Evolutionary conservation across 2,329 filamentous ascomycete species (phyloP).

Genomic region (Sclerotiophoma versabilis): DNA sequence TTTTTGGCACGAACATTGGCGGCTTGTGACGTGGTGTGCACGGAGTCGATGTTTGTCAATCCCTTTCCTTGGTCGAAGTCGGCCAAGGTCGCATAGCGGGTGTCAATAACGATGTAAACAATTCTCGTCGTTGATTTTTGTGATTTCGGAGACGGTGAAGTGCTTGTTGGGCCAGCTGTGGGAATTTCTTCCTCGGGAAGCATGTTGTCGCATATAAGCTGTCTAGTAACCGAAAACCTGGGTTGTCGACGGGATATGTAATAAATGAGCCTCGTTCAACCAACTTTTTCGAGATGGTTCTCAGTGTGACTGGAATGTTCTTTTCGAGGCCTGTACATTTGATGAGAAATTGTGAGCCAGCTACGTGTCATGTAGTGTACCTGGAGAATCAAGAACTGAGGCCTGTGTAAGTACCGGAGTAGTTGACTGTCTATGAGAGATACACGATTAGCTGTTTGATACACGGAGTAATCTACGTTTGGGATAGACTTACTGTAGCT

Average conservation of each 20-base stretch:
- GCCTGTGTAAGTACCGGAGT: background rate
- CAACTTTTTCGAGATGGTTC: background rate
- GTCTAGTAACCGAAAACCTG: background rate
- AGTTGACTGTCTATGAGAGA: background rate
- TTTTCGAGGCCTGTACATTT: conserved; percentile 1
- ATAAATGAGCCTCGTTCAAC: background rate
- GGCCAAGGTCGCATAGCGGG: conserved; percentile 24
- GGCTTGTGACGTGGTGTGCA: conserved; percentile 25
- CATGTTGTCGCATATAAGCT: background rate
- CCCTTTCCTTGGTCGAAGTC: conserved; percentile 29
- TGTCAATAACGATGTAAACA: conserved; percentile 35
- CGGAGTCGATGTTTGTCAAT: conserved; percentile 26
- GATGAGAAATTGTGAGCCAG: background rate
- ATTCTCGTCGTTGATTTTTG: conserved; percentile 3
- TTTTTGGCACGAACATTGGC: conserved; percentile 35
- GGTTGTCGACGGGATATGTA: background rate
- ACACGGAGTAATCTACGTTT: background rate
- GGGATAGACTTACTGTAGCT: conserved; percentile 12
- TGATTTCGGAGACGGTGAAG: background rate
- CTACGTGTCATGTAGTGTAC: conserved; percentile 1
- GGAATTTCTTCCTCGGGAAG: background rate
- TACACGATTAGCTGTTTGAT: background rate
- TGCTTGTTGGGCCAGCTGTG: background rate
- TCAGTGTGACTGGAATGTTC: background rate
- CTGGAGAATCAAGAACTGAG: background rate